These are phyloP conservation scores for Blepharisma stoltei DNA, from an alignment of 73 alveolate genomes.

Conservation along the genomic window DNA sequence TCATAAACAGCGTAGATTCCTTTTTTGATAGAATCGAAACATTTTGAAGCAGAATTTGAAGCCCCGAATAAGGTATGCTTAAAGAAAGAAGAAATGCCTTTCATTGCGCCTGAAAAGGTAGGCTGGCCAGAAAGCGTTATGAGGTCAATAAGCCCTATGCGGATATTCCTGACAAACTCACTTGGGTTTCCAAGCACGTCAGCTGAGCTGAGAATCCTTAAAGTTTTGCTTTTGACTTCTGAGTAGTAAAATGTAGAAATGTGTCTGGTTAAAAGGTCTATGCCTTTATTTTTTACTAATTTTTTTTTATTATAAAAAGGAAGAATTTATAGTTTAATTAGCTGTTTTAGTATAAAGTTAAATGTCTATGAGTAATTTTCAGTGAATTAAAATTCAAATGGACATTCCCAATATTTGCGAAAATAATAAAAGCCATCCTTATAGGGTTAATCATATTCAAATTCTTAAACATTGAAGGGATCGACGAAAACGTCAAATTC, in stretches of 20 bases:
- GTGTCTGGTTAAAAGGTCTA: background rate
- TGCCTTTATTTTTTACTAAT: too few relatives aligned
- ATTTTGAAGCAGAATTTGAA: background rate
- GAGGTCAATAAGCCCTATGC: conserved; percentile 5
- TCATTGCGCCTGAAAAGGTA: background rate
- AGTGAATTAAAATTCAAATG: background rate
- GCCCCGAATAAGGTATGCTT: conserved; percentile 19
- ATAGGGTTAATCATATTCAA: background rate
- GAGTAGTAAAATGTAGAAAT: background rate
- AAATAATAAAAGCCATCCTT: background rate
- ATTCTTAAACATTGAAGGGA: conserved; percentile 15
- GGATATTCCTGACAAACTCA: background rate
- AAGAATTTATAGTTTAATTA: too few relatives aligned
- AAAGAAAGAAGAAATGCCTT: background rate
- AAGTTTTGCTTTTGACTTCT: conserved; percentile 12
- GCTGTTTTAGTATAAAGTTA: too few relatives aligned
- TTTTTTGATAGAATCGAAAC: conserved; percentile 15
- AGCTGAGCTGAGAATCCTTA: background rate
- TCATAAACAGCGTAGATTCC: background rate
- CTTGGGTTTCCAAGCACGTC: conserved; percentile 19
- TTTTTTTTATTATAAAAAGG: too few relatives aligned
- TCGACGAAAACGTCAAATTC: background rate
- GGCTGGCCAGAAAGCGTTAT: conserved; percentile 10
- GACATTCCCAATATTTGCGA: conserved; percentile 16
- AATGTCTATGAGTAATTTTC: conserved; percentile 10